phyloP scores from a whole-genome alignment of 2,329 filamentous ascomycete genomes.

The Cytospora mali region DNA sequence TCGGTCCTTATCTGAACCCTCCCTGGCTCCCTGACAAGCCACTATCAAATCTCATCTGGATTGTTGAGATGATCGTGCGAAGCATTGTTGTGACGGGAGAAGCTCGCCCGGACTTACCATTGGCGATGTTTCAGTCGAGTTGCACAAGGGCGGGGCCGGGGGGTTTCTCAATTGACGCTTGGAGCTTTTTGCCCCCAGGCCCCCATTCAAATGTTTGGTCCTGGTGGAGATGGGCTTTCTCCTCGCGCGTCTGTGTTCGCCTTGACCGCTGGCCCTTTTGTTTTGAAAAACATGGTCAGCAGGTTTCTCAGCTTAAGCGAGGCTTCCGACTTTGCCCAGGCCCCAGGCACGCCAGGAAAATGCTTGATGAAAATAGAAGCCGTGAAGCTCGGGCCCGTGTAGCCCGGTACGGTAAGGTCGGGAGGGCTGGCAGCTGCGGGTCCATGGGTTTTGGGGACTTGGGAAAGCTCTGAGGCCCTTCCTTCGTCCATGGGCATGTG shows the following conservation, averaged over 20 bases:
- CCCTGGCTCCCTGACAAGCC: constrained; percentile 16
- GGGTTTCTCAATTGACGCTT: constrained; percentile 9
- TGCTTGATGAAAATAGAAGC: constrained; percentile 20
- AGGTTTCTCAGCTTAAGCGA: neutral
- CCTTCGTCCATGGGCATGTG: neutral
- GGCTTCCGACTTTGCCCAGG: too few relatives aligned
- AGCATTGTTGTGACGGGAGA: constrained; percentile 8
- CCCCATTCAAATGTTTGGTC: too few relatives aligned
- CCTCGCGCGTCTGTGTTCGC: neutral
- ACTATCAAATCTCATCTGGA: constrained; percentile 15
- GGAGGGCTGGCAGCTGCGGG: constrained; percentile 3
- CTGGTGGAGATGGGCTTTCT: constrained; percentile 5
- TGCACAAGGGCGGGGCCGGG: constrained; percentile 26
- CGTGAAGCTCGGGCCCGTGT: constrained; percentile 3
- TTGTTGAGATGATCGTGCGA: constrained; percentile 22
- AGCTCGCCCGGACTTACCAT: constrained; percentile 21
- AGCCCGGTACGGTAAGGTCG: constrained; percentile 2
- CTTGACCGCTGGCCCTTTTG: constrained; percentile 1
- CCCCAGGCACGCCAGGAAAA: neutral
- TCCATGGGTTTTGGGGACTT: neutral
- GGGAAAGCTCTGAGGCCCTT: neutral
- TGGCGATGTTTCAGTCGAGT: constrained; percentile 28
- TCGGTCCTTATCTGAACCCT: constrained; percentile 1
- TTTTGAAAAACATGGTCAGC: neutral
- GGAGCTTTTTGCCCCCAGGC: constrained; percentile 16